phyloP scores from a whole-genome alignment of 2,329 filamentous ascomycete genomes.

The Ophiocordyceps robertsii region DNA sequence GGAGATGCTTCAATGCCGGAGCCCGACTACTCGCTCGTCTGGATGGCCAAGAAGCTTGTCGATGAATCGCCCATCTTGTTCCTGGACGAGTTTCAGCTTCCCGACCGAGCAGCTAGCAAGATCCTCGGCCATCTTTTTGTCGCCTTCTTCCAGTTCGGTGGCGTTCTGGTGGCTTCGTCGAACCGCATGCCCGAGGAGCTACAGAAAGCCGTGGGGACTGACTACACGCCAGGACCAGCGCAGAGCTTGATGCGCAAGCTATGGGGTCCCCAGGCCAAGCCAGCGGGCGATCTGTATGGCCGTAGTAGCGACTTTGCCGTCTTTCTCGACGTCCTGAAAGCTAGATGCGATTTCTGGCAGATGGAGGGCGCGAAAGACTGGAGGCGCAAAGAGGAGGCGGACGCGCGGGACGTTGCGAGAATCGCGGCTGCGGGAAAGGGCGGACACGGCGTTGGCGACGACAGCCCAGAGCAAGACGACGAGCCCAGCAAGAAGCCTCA shows the following conservation, averaged over 20 bases:
- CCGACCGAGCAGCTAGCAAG: constrained; percentile 64
- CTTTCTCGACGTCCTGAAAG: constrained; percentile 64
- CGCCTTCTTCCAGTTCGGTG: constrained; percentile 68
- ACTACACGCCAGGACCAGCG: constrained; percentile 45
- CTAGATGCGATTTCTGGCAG: constrained; percentile 72
- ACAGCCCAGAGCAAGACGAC: neutral
- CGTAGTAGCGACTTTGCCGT: constrained; percentile 59
- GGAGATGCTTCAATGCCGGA: constrained; percentile 5
- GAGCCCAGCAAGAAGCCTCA: constrained; percentile 12
- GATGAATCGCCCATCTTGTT: constrained; percentile 66
- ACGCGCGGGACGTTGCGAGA: constrained; percentile 2
- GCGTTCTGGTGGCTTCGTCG: constrained; percentile 66
- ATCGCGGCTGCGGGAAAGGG: neutral
- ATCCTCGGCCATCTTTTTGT: constrained; percentile 69
- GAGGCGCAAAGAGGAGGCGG: constrained; percentile 38
- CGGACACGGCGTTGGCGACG: neutral
- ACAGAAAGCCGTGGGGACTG: constrained; percentile 58
- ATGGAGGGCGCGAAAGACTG: constrained; percentile 67
- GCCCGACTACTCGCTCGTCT: constrained; percentile 53
- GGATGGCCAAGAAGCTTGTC: constrained; percentile 63
- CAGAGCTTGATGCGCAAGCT: constrained; percentile 36
- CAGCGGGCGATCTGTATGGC: constrained; percentile 38
- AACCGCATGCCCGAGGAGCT: constrained; percentile 78
- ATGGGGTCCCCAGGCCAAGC: constrained; percentile 23
- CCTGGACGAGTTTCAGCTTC: constrained; percentile 72